Conservation (phyloP, 345 rosid genomes). For the Fremontodendron californicum region DNA sequence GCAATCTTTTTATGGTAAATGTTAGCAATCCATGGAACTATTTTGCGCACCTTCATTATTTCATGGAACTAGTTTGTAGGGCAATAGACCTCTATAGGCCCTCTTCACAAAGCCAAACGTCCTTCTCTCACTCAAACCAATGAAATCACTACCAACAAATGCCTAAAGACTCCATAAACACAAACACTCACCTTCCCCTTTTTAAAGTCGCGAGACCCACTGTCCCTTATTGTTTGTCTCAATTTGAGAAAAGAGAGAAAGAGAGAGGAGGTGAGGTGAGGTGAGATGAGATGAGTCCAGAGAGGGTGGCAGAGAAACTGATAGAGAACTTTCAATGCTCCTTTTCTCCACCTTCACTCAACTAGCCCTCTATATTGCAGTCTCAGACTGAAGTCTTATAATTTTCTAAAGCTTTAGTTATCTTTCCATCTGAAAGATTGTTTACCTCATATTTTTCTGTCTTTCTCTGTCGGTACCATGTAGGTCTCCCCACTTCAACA, state of each 20-base stretch:
- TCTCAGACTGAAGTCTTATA: conserved; percentile 68
- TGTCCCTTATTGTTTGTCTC: conserved; percentile 39
- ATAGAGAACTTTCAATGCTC: conserved; percentile 82
- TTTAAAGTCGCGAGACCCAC: conserved; percentile 82
- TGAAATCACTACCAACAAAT: background rate
- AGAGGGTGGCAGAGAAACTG: conserved; percentile 72
- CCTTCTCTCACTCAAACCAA: conserved; percentile 16
- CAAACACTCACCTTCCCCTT: conserved; percentile 22
- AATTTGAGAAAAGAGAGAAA: conserved; percentile 21
- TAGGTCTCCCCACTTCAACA: conserved; percentile 48
- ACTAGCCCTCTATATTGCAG: conserved; percentile 66
- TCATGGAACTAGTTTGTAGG: conserved; percentile 31
- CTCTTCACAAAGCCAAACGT: conserved; percentile 29
- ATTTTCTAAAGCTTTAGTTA: conserved; percentile 47
- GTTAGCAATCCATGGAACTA: background rate
- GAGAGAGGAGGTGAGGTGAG: conserved; percentile 38
- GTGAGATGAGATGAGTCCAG: conserved; percentile 30
- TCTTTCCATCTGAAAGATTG: conserved; percentile 36
- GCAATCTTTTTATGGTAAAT: background rate
- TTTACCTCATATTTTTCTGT: conserved; percentile 15
- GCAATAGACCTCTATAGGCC: conserved; percentile 28
- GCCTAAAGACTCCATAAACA: background rate
- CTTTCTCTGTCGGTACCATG: conserved; percentile 70
- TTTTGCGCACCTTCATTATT: conserved; percentile 10
- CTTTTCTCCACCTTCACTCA: conserved; percentile 55